Base-by-base conservation (phyloP, 352 stramenopile species). In the Thraustotheca clavata region DNA sequence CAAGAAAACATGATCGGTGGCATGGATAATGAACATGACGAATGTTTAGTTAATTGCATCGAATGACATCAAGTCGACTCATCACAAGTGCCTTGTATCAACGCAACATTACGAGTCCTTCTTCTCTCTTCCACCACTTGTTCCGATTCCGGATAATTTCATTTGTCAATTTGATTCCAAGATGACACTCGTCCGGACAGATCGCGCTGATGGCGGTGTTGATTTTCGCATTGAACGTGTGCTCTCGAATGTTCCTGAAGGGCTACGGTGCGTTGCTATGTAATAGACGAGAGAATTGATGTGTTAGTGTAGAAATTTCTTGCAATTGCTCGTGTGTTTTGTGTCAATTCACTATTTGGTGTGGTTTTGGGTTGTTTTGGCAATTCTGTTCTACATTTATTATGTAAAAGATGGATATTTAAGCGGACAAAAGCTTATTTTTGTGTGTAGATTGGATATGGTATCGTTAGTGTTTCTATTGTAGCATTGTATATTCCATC, bases 331-430 rank as follows among this genome's bases (percentile, higher is more conserved):
- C 9, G 43, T 85, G 60, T 72, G 71, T 70, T 86, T 86, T 62
- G 65, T 84, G 40, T 76, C 70, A 61, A 83, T 87, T 73, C 80
- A 89, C 68, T 89, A 89, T 78, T 86, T 86, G 62, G 49, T 87
- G 27, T 89, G 76, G 76, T 63, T 69, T 22, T 52, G 43, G 43
- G 55, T 78, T 14, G 75, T 76, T 0, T 76, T 83, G 38, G 31
- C 76, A 20, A 71, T 72, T 43, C 61, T 87, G 36, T 83, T 84
- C 69, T 87, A 86, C 68, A 83, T 22, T 65, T 24, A 31, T 8
- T 34, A 24, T 2, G 43, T 52, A 52, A 24, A 52, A 14, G 11
- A 6, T 14, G 33, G 2, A 29, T 34, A n/a, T 59, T 14, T 55
- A 46, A 43, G 32, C 14, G n/a, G 18, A 31, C 41, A 39, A 20